Percentiles rank a stretch among this genome's conserved stretches.
These are phyloP conservation scores for Phytophthora citrophthora DNA, from an alignment of 352 stramenopile species.

Conservation along the genomic window DNA sequence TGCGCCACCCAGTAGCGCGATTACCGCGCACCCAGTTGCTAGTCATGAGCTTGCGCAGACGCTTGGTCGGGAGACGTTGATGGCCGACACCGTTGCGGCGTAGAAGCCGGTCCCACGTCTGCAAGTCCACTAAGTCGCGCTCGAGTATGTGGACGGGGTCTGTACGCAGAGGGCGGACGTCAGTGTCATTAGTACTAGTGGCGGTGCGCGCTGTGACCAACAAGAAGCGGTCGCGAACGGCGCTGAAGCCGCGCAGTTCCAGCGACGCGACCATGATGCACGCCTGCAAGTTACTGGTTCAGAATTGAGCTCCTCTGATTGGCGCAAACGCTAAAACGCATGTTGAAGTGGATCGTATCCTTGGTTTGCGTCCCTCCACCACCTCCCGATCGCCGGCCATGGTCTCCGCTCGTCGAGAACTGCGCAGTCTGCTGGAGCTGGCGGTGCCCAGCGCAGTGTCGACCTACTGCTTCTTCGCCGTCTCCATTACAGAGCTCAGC, in stretches of 20 bases:
- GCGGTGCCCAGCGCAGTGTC: slow-evolving; percentile 62
- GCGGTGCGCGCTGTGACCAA: slow-evolving; percentile 9
- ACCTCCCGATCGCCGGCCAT: slow-evolving; percentile 15
- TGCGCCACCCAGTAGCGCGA: slow-evolving; percentile 46
- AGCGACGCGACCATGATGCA: slow-evolving; percentile 12
- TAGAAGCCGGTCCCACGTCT: slow-evolving; percentile 52
- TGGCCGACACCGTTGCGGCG: slow-evolving; percentile 4
- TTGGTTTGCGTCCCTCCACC: slow-evolving; percentile 12
- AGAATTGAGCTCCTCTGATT: no score
- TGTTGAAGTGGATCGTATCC: slow-evolving; percentile 7
- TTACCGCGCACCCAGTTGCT: slow-evolving; percentile 59
- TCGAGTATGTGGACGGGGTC: slow-evolving; percentile 14
- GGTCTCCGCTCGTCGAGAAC: slow-evolving; percentile 41
- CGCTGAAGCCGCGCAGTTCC: slow-evolving; percentile 46
- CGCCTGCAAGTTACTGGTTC: no score
- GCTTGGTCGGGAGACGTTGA: slow-evolving; percentile 58
- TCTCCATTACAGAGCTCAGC: slow-evolving; percentile 83
- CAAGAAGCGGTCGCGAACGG: slow-evolving; percentile 39
- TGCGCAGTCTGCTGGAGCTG: slow-evolving; percentile 57
- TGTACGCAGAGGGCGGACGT: neutral
- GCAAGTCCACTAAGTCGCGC: slow-evolving; percentile 50
- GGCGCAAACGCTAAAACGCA: no score
- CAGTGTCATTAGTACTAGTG: slow-evolving; percentile 5
- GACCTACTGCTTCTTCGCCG: slow-evolving; percentile 82
- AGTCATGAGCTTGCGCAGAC: slow-evolving; percentile 62